phyloP scores from a whole-genome alignment of 306 rosid species.

The Boehmeria nivea region DNA sequence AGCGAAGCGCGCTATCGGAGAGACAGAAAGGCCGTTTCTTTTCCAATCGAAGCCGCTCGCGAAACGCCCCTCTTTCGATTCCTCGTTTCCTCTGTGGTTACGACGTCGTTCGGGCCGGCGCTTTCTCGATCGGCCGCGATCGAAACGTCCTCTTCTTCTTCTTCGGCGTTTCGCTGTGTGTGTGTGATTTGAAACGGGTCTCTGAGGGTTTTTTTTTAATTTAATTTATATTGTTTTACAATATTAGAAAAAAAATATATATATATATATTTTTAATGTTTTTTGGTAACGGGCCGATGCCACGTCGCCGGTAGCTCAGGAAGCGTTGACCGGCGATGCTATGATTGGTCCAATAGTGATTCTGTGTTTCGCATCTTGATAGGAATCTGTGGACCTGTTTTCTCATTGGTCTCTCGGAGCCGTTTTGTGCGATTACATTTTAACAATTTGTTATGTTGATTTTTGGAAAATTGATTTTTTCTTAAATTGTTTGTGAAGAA shows the following conservation, averaged over 20 bases:
- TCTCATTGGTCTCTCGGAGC: conserved; percentile 43
- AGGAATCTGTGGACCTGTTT: conserved; percentile 63
- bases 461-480: neutral
- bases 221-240: too few relatives aligned
- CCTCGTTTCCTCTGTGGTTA: conserved; percentile 11
- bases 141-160: neutral
- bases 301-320: conserved; percentile 60
- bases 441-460: neutral
- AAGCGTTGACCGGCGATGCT: conserved; percentile 63
- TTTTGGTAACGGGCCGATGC: conserved; percentile 44
- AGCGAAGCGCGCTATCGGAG: conserved; percentile 19
- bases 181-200: conserved; percentile 56
- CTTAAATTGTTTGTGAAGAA: too few relatives aligned
- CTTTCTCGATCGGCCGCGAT: conserved; percentile 29
- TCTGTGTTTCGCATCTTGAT: conserved; percentile 51
- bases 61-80: neutral
- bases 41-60: conserved; percentile 32
- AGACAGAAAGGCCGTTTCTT: neutral
- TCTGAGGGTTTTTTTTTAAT: neutral
- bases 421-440: conserved; percentile 74
- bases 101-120: conserved; percentile 9
- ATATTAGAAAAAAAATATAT: too few relatives aligned
- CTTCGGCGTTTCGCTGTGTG: conserved; percentile 21
- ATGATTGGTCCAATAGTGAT: conserved; percentile 60
- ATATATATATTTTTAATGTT: too few relatives aligned